These are phyloP conservation scores for Ganoderma sinense DNA, from an alignment of 1,284 basidiomycete species.

Conservation along the genomic window DNA sequence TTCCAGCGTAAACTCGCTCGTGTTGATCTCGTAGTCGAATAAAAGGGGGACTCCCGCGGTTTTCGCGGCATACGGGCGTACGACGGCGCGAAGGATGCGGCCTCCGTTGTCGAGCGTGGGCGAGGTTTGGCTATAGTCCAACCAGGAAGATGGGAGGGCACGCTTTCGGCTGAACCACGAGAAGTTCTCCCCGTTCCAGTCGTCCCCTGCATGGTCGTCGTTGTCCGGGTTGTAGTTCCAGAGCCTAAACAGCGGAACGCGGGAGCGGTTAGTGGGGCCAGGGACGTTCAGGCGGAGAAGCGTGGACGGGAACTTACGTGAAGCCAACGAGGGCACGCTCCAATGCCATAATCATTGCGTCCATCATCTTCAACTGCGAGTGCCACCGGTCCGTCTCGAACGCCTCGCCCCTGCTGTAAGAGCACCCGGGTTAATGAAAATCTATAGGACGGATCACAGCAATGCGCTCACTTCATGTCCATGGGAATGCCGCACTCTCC, in stretches of 20 bases:
- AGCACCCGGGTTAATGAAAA: neutral
- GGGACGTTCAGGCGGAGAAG: constrained; percentile 2
- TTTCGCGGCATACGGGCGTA: constrained; percentile 83
- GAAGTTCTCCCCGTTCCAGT: constrained; percentile 97
- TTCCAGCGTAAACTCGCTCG: constrained; percentile 65
- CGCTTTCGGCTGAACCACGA: constrained; percentile 86
- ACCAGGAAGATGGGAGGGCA: constrained; percentile 56
- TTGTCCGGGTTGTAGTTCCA: constrained; percentile 98
- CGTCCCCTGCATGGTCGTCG: constrained; percentile 80
- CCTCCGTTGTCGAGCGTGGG: constrained; percentile 81
- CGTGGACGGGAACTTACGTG: constrained; percentile 65
- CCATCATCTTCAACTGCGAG: constrained; percentile 90
- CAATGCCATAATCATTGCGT: constrained; percentile 82
- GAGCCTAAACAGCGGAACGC: constrained; percentile 56
- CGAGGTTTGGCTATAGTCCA: constrained; percentile 63
- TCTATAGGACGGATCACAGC: neutral
- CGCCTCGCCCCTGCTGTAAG: constrained; percentile 70
- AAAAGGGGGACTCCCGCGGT: constrained; percentile 74
- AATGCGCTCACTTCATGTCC: constrained; percentile 84
- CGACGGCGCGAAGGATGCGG: constrained; percentile 79
- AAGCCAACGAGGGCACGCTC: constrained; percentile 80
- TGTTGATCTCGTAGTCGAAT: constrained; percentile 78
- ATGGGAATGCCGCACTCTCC: constrained; percentile 94
- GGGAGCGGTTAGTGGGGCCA: neutral
- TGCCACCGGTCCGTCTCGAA: constrained; percentile 79